Evolutionary conservation across 1,284 basidiomycete species (phyloP), one percentile per base, ranked within the genome.

Genomic region (Cerioporus squamosus): DNA sequence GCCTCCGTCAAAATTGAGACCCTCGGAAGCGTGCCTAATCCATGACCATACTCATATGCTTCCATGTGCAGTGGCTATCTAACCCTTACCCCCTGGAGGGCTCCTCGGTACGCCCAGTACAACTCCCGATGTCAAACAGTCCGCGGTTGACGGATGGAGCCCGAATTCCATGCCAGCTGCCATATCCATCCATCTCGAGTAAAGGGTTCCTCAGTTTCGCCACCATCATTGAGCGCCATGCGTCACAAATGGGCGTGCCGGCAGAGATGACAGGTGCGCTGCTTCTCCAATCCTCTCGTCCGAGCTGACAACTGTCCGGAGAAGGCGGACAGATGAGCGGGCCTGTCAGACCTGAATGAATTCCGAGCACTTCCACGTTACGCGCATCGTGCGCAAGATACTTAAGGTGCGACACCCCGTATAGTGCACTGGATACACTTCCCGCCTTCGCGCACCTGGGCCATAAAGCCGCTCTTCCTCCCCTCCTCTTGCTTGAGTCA

Each of bases 241-340:
- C 33, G 33, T 36, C 33, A 12, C 33, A 36, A 14, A 36, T 36
- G 15, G 33, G 33, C 33, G 33, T 36, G 14, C 33, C 33, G 33
- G 33, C 14, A 14, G 1, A 12, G 33, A 36, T 51, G 55, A 44
- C 51, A 29, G 44, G n/a, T 51, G 29, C 22, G 20, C 48, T 53
- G 48, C 48, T 33, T 58, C 50, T 55, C 42, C 31, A 44, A 36
- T 39, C 18, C 44, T 20, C 23, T 20, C 26, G 39, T 42, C 53
- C 56, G 51, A 17, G 55, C 55, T 63, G 61, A 63, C 61, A 63
- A 43, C 40, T 57, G 24, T 44, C 43, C 61, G 57, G 61, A 60
- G 47, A 43, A 53, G 40, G 49, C 55, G 48, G 57, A 51, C 55
- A 57, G 38, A 22, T 36, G 46, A 24, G 23, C 33, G 33, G 12